A percentile compares a stretch with the other conserved stretches of the same genome.
phyloP scores from a whole-genome alignment of 1,139 yeast genomes.

The Meyerozyma carpophila region DNA sequence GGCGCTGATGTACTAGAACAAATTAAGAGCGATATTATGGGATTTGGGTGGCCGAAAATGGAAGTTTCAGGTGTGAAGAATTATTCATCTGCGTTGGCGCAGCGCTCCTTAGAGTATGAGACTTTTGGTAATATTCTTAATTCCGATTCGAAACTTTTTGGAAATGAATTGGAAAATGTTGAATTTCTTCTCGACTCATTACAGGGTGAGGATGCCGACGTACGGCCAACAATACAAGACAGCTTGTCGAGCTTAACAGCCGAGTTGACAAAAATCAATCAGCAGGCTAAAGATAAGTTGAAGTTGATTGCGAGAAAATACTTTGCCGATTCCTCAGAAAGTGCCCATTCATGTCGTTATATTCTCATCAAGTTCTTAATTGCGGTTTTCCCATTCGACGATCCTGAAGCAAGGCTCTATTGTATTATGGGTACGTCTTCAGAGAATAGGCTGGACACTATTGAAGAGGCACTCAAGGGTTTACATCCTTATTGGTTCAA shows the following conservation, averaged over 20 bases:
- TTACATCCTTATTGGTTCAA: conserved; percentile 72
- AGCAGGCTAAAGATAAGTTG: conserved; percentile 34
- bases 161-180: conserved; percentile 45
- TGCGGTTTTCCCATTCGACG: conserved; percentile 61
- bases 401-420: conserved; percentile 62
- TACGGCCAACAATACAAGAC: conserved; percentile 68
- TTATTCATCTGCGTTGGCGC: conserved; percentile 24
- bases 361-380: conserved; percentile 64
- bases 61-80: conserved; percentile 28
- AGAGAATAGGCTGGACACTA: conserved; percentile 60
- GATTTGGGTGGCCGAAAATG: conserved; percentile 58
- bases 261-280: conserved; percentile 39
- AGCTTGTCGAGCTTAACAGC: conserved; percentile 58
- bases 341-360: conserved; percentile 43
- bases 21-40: conserved; percentile 44
- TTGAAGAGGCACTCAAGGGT: conserved; percentile 81
- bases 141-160: conserved; percentile 41
- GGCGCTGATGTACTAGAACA: conserved; percentile 16
- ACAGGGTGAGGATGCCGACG: conserved; percentile 56
- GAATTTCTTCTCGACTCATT: conserved; percentile 72
- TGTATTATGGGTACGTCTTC: conserved; percentile 62
- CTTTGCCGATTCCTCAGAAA: conserved; percentile 22
- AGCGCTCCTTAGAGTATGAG: conserved; percentile 69
- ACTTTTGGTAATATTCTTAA: conserved; percentile 64
- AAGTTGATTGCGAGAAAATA: conserved; percentile 37